These are phyloP conservation scores for Cyphellophora attinorum DNA, from an alignment of 2,329 filamentous ascomycete genomes.

Conservation along the genomic window DNA sequence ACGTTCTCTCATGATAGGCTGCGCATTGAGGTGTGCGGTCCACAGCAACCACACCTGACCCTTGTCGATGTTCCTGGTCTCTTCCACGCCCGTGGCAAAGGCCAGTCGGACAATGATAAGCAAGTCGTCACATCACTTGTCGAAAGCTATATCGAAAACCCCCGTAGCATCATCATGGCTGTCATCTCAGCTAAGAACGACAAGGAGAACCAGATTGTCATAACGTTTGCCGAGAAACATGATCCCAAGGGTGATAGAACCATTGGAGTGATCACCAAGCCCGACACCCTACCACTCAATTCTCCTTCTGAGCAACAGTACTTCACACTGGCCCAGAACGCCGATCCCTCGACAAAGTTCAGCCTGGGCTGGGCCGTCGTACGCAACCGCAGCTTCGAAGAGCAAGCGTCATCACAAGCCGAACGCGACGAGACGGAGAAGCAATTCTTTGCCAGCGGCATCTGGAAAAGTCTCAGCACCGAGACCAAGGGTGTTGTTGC, in stretches of 20 bases:
- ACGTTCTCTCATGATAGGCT: slow-evolving; percentile 27
- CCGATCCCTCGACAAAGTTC: slow-evolving; percentile 18
- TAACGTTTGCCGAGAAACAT: slow-evolving; percentile 21
- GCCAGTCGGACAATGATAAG: slow-evolving; percentile 20
- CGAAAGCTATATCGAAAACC: slow-evolving; percentile 29
- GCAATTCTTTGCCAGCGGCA: slow-evolving; percentile 23
- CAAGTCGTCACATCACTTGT: slow-evolving; percentile 39
- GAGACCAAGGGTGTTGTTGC: slow-evolving; percentile 22
- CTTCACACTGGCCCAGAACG: not conserved
- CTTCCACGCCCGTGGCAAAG: slow-evolving; percentile 40
- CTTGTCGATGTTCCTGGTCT: slow-evolving; percentile 49
- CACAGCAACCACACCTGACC: slow-evolving; percentile 34
- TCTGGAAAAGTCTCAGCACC: slow-evolving; percentile 20
- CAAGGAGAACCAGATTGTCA: slow-evolving; percentile 28
- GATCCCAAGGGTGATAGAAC: slow-evolving; percentile 27
- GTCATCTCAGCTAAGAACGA: slow-evolving; percentile 35
- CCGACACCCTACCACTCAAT: slow-evolving; percentile 22
- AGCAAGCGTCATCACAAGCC: slow-evolving; percentile 10
- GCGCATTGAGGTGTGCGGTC: slow-evolving; percentile 20
- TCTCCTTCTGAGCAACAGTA: not conserved
- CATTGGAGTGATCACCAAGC: slow-evolving; percentile 37
- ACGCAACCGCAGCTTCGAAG: slow-evolving; percentile 33
- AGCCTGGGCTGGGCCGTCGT: slow-evolving; percentile 42
- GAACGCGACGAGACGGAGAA: slow-evolving; percentile 24
- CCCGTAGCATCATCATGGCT: slow-evolving; percentile 36